Conservation (phyloP, 148 eudicot genomes). For the Rhododendron mucronatum region DNA sequence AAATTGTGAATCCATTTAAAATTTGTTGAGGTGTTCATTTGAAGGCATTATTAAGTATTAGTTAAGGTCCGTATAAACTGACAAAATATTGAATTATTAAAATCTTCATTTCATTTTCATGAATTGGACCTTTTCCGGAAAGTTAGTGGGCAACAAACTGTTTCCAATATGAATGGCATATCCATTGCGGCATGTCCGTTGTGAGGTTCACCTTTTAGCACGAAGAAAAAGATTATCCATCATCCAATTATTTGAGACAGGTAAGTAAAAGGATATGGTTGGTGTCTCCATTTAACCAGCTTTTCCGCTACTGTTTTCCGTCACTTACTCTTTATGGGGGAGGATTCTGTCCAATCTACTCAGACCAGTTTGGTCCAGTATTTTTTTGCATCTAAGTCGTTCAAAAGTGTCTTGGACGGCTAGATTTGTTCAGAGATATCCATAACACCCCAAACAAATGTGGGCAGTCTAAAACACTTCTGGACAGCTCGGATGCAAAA, state of each 20-base stretch:
- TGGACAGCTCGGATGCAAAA: too few species aligned
- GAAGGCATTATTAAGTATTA: too few species aligned
- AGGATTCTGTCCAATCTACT: too few species aligned
- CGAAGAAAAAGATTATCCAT: background rate
- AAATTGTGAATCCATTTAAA: background rate
- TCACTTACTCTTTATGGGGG: too few species aligned
- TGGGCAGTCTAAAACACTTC: too few species aligned
- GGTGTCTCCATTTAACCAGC: background rate
- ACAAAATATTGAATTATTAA: background rate
- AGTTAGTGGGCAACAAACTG: background rate
- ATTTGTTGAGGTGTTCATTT: background rate
- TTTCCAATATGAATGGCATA: background rate
- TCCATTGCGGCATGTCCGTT: background rate
- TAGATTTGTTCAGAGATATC: too few species aligned
- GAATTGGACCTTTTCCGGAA: background rate
- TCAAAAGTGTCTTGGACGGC: too few species aligned
- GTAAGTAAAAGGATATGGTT: background rate
- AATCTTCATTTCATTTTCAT: background rate
- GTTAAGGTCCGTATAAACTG: background rate
- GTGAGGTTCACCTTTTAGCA: background rate
- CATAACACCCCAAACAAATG: too few species aligned
- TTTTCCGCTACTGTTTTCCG: background rate
- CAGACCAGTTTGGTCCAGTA: too few species aligned
- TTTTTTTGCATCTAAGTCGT: too few species aligned
- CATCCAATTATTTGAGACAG: background rate